These are phyloP conservation scores for Dimargaris cristalligena DNA, from an alignment of 192 early-diverging fungal genomes.

Conservation along the genomic window DNA sequence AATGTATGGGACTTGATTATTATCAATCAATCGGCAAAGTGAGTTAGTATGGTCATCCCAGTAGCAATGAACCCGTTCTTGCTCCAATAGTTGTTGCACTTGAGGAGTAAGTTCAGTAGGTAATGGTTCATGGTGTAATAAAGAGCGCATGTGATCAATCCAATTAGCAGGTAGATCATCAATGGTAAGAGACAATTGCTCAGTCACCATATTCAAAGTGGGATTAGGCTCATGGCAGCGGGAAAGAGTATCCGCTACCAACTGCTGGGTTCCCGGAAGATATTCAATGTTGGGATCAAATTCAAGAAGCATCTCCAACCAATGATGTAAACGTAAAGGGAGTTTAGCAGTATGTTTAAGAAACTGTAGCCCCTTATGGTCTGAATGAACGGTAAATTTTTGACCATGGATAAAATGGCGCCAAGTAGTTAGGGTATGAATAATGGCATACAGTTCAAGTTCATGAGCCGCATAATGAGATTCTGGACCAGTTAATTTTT, in stretches of 20 bases:
- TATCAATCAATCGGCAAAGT: neutral
- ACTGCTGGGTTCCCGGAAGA: neutral
- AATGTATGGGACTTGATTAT: neutral
- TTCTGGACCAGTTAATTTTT: neutral
- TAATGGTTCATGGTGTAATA: neutral
- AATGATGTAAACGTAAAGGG: neutral
- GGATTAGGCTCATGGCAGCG: neutral
- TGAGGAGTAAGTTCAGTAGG: neutral
- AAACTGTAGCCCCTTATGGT: slow-evolving; percentile 3
- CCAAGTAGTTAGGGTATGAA: neutral
- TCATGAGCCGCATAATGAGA: neutral
- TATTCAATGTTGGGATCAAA: slow-evolving; percentile 3
- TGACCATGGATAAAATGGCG: neutral
- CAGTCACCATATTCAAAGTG: too few relatives aligned
- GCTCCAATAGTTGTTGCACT: neutral
- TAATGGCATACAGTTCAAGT: slow-evolving; percentile 1
- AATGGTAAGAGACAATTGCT: neutral
- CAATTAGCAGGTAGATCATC: slow-evolving; percentile 1
- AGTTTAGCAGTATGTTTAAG: neutral
- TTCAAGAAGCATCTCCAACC: neutral
- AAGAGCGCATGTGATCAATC: neutral
- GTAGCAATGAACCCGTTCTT: neutral
- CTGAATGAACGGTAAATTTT: neutral
- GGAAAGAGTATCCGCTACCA: slow-evolving; percentile 5
- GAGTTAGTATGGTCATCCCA: neutral